Conservation (phyloP, 768 basidiomycete genomes). For the Saitozyma sp. region DNA sequence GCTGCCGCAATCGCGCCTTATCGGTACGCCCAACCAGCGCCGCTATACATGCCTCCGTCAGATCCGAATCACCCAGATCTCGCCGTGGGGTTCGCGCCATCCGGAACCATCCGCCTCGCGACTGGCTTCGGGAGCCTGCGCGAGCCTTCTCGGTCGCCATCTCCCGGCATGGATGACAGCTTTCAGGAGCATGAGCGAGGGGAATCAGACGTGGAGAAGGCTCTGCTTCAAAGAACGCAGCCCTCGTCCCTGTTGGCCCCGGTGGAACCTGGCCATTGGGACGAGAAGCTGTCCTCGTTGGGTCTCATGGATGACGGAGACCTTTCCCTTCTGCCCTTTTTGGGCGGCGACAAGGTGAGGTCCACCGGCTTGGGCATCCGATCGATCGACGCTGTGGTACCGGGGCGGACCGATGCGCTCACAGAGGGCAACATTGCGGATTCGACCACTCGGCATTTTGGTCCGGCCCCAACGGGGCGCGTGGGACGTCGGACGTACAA, state of each 20-base stretch:
- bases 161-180: constrained; percentile 11
- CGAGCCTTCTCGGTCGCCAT: constrained; percentile 18
- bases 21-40: too few relatives aligned
- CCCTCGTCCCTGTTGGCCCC: too few relatives aligned
- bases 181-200: neutral
- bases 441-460: constrained; percentile 45
- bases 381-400: neutral
- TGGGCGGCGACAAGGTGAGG: neutral
- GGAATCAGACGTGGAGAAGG: constrained; percentile 28
- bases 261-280: neutral
- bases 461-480: constrained; percentile 48
- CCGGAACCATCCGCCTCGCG: constrained; percentile 23
- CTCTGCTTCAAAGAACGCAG: constrained; percentile 11
- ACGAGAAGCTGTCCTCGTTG: constrained; percentile 23
- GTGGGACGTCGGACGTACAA: constrained; percentile 43
- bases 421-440: constrained; percentile 2
- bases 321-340: constrained; percentile 27
- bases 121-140: neutral
- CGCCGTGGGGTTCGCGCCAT: constrained; percentile 25
- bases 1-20: constrained; percentile 20
- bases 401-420: neutral
- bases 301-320: constrained; percentile 26
- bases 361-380: too few relatives aligned
- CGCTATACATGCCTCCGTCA: constrained; percentile 23
- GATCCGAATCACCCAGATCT: constrained; percentile 45